Base-by-base conservation (phyloP, 164 flowering plant genomes). In the Akebia trifoliata region DNA sequence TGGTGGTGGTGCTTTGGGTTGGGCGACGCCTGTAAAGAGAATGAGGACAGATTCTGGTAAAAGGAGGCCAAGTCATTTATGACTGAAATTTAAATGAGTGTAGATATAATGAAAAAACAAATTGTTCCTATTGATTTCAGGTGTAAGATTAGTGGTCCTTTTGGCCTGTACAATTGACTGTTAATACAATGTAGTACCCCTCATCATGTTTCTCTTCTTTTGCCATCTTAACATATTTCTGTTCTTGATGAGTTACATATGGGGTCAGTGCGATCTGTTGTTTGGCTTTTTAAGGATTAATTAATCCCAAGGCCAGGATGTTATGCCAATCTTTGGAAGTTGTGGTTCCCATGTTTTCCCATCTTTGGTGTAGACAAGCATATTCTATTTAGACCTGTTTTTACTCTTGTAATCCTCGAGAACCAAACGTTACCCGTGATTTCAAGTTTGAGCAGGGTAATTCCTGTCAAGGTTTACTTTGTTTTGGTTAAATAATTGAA, bases 21-120 rank as follows among this genome's bases (percentile, higher is more conserved):
- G 98, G 98, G 92, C 98, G 10, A 90, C 86, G 63, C 97, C 97
- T 40, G 98, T 93, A 30, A 93, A 93, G 81, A 76, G 90, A 64
- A 63, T 80, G 83, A 80, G 98, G 62, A 83, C 98, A 48, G 98
- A 85, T 76, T 58, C 87, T 38, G 97, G 90, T 38, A 93, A 81
- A 69, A 76, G 98, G 64, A 77, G 97, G 69, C 93, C 90, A 3
- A 90, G 87, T 77, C 87, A 86, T 74, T 71, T 83, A 60, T 88
- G 81, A 56, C n/a, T 55, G 14, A n/a, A 61, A 26, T 55, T 40
- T 35, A 54, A 37, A 48, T 17, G 46, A 61, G 47, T 59, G 62
- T 62, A 72, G 59, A 64, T 69, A 72, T 63, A 61, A 20, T 44
- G 58, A 58, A 52, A 62, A 49, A 38, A 3, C 25, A 29, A 28